Percentiles rank a stretch among this genome's conserved stretches.
Conservation (phyloP, 1,284 basidiomycete genomes). For the Sanguinoderma infundibulare region DNA sequence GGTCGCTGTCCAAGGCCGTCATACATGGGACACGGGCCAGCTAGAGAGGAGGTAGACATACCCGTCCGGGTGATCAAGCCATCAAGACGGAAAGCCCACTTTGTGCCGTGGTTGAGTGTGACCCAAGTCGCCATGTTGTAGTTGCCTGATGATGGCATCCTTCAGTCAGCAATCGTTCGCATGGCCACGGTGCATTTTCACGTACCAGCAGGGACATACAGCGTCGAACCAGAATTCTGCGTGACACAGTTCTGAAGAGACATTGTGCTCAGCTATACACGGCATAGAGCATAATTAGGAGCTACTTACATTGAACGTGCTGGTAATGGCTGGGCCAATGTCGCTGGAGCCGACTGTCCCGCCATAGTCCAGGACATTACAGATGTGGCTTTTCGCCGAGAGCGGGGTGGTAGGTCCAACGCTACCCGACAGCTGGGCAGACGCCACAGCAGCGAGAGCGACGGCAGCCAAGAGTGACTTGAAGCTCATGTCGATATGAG, state of each 20-base stretch:
- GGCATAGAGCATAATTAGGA: neutral
- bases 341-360: conserved; percentile 36
- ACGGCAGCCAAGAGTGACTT: conserved; percentile 19
- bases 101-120: conserved; percentile 32
- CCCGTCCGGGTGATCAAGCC: conserved; percentile 37
- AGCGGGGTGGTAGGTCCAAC: conserved; percentile 36
- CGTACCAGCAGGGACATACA: conserved; percentile 35
- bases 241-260: conserved; percentile 31
- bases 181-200: too few relatives aligned
- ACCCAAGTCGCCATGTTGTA: conserved; percentile 39
- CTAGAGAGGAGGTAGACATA: conserved; percentile 9
- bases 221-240: conserved; percentile 33
- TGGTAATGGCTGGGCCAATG: conserved; percentile 39
- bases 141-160: conserved; percentile 20
- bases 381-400: conserved; percentile 31
- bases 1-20: conserved; percentile 26
- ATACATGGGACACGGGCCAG: neutral
- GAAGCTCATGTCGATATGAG: conserved; percentile 14
- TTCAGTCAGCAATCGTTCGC: neutral
- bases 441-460: conserved; percentile 10
- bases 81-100: conserved; percentile 41
- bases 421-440: conserved; percentile 33
- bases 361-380: conserved; percentile 39
- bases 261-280: neutral
- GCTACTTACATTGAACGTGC: conserved; percentile 31